Evolutionary conservation across 495 filamentous ascomycete species (phyloP).

Genomic region (Trichoderma parareesei): DNA sequence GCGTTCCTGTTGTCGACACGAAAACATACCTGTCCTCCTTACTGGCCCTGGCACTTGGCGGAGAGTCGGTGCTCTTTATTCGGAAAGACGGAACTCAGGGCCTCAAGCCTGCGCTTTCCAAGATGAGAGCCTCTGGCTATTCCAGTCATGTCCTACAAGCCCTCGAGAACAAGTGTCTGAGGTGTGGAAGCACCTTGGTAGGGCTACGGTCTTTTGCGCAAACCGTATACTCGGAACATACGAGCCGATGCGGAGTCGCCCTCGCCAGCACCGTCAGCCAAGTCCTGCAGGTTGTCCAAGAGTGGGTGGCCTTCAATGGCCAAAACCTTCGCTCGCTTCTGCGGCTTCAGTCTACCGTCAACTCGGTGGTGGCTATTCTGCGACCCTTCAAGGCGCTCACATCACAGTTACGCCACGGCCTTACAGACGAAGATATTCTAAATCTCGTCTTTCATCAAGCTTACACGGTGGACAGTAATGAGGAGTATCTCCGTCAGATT

Average conservation of each 20-base stretch:
- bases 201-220: slow-evolving; percentile 48
- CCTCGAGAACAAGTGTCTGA: slow-evolving; percentile 48
- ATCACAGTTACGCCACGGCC: slow-evolving; percentile 39
- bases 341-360: slow-evolving; percentile 60
- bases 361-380: slow-evolving; percentile 54
- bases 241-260: slow-evolving; percentile 48
- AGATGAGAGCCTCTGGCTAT: slow-evolving; percentile 61
- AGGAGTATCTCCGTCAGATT: slow-evolving; percentile 52
- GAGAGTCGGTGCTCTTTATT: slow-evolving; percentile 69
- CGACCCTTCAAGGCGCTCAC: slow-evolving; percentile 53
- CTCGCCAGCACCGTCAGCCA: slow-evolving; percentile 51
- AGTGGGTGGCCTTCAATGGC: slow-evolving; percentile 40
- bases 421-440: slow-evolving; percentile 60
- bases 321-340: slow-evolving; percentile 46
- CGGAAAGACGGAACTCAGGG: slow-evolving; percentile 49
- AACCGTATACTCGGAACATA: slow-evolving; percentile 28
- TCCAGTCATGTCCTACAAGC: slow-evolving; percentile 49
- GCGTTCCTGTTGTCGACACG: slow-evolving; percentile 29
- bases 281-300: slow-evolving; percentile 47
- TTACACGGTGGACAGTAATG: slow-evolving; percentile 54
- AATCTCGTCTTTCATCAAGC: slow-evolving; percentile 58
- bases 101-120: slow-evolving; percentile 49
- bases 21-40: slow-evolving; percentile 53
- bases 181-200: slow-evolving; percentile 51
- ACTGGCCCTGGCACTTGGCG: slow-evolving; percentile 66